Evolutionary conservation across 1,284 basidiomycete species (phyloP), one percentile per base, ranked within the genome.

Genomic region (Wallemia ichthyophaga): DNA sequence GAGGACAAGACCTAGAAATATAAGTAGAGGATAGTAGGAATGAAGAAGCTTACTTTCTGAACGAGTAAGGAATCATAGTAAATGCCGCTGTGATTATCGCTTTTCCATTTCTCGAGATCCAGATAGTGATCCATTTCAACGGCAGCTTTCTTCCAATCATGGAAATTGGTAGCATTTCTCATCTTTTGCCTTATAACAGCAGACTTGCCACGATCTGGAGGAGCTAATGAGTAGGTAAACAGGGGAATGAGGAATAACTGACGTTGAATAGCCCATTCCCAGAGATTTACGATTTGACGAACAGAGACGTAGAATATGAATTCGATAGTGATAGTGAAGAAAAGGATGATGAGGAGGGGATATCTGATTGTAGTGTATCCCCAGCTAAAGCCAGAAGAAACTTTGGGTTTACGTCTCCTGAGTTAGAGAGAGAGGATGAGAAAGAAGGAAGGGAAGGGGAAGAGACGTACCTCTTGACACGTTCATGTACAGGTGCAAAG

Each of bases 1-100:
- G 82, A 84, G 31, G 75, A 75, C 62, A 76, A 73, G 24, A 85
- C 81, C 76, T 82, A 62, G 53, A 31, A 9, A 17, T 3, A 25
- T 56, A 24, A 25, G 7, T 13, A 23, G 25, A 23, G 11, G 11
- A 13, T 26, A 56, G 17, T 11, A 13, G 13, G 24, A 13, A 3
- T 23, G 21, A 23, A 13, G 17, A 23, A 5, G 25, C 59, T 24
- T 54, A 81, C 81, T 75, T 81, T 85, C 65, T 77, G 75, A 56
- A 88, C 80, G 61, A 88, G 75, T 64, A 78, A 79, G 77, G 81
- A 87, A 67, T 95, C 88, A 67, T 88, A 94, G 64, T 82, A 91
- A 11, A 80, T 74, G 69, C 91, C 86, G 64, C 86, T 82, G 58
- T 91, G 83, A 15, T 65, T 70, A 60, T 72, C 55, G 64, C 58